phyloP scores from a whole-genome alignment of 305 asterid genomes.

The Plantago rigida region DNA sequence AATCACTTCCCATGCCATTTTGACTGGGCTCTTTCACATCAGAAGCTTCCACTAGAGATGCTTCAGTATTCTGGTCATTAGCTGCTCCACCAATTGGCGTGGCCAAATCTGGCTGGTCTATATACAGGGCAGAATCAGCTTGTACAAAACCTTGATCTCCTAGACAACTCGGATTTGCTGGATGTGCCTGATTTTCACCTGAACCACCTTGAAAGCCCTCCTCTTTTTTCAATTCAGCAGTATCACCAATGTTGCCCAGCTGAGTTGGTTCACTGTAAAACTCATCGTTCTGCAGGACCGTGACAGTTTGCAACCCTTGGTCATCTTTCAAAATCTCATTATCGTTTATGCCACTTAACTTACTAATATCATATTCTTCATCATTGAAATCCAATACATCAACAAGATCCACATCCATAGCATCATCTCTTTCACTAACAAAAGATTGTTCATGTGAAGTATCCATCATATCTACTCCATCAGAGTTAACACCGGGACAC shows the following conservation, averaged over 20 bases:
- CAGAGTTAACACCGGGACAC: slow-evolving; percentile 20
- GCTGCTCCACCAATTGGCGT: slow-evolving; percentile 23
- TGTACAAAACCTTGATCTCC: slow-evolving; percentile 27
- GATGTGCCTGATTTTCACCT: slow-evolving; percentile 18
- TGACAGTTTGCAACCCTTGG: too few relatives aligned
- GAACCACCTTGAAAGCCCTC: slow-evolving; percentile 24
- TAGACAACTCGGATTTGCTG: slow-evolving; percentile 11
- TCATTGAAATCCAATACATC: slow-evolving; percentile 31
- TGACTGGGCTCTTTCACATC: slow-evolving; percentile 29
- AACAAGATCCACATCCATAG: slow-evolving; percentile 35
- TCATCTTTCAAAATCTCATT: background rate
- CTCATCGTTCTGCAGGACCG: slow-evolving; percentile 16
- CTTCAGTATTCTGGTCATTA: slow-evolving; percentile 23
- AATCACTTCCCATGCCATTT: background rate
- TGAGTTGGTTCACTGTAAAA: slow-evolving; percentile 19
- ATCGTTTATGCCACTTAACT: slow-evolving; percentile 24
- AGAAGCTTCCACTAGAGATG: slow-evolving; percentile 26
- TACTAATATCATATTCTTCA: slow-evolving; percentile 26
- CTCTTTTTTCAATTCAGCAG: slow-evolving; percentile 23
- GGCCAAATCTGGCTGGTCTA: slow-evolving; percentile 23
- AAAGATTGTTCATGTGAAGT: slow-evolving; percentile 25
- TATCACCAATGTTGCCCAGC: slow-evolving; percentile 24
- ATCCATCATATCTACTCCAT: slow-evolving; percentile 16
- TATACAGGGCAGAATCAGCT: slow-evolving; percentile 20
- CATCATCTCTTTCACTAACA: slow-evolving; percentile 34